Evolutionary conservation across 176 grass and related monocot genomes (phyloP).

Genomic region (Guadua angustifolia): DNA sequence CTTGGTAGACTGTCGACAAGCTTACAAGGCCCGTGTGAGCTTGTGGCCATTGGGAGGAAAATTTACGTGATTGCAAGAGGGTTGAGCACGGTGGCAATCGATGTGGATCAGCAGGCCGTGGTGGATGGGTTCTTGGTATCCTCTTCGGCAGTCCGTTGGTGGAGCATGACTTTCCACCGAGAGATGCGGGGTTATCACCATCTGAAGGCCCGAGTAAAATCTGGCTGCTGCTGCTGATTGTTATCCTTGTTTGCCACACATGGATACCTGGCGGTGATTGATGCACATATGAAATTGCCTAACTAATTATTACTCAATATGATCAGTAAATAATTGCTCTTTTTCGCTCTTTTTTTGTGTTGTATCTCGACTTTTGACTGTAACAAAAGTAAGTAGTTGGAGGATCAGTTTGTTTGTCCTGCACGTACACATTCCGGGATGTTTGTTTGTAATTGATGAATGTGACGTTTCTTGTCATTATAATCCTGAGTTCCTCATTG

Average conservation of each 20-base stretch:
- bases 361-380: neutral
- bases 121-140: conserved; percentile 55
- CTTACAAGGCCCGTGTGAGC: too few relatives aligned
- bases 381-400: neutral
- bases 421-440: neutral
- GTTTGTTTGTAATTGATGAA: neutral
- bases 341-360: neutral
- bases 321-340: neutral
- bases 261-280: neutral
- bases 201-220: too few relatives aligned
- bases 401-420: neutral
- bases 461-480: neutral
- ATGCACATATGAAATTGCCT: conserved; percentile 11
- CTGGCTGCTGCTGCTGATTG: too few relatives aligned
- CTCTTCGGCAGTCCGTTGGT: conserved; percentile 38
- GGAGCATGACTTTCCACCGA: conserved; percentile 54
- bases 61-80: conserved; percentile 52
- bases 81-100: conserved; percentile 51
- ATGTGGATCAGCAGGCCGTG: conserved; percentile 56
- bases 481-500: neutral
- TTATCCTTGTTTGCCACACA: neutral
- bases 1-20: too few relatives aligned
- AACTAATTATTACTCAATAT: neutral
- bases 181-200: too few relatives aligned
- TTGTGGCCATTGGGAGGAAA: too few relatives aligned